phyloP scores from a whole-genome alignment of 331 rosid species.

The Acacia concinna region DNA sequence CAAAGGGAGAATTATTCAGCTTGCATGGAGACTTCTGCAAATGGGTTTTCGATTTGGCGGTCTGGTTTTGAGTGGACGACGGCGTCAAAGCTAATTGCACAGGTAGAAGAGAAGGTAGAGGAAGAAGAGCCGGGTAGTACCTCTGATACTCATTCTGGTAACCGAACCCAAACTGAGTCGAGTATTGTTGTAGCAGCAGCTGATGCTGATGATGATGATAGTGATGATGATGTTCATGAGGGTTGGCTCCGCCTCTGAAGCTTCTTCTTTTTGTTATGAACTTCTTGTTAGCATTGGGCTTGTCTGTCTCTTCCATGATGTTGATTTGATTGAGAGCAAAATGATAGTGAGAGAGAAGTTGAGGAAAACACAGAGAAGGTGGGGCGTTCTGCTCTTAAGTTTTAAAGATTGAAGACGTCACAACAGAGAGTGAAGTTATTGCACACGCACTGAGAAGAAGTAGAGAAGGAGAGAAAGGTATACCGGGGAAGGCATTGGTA shows the following conservation, averaged over 20 bases:
- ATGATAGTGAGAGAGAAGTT: conserved; percentile 31
- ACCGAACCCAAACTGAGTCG: conserved; percentile 58
- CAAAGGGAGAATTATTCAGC: conserved; percentile 52
- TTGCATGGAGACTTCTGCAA: conserved; percentile 72
- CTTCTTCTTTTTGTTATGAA: conserved; percentile 51
- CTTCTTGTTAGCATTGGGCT: conserved; percentile 64
- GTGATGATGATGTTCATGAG: conserved; percentile 48
- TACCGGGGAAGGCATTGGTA: not conserved
- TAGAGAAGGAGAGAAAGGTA: not conserved
- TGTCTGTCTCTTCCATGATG: conserved; percentile 74
- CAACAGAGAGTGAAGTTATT: conserved; percentile 49
- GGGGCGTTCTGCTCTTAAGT: conserved; percentile 25
- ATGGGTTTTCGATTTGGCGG: conserved; percentile 59
- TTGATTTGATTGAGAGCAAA: conserved; percentile 42
- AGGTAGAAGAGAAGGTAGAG: conserved; percentile 78
- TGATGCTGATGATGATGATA: conserved; percentile 44
- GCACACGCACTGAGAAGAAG: conserved; percentile 26
- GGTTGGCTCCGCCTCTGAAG: conserved; percentile 43
- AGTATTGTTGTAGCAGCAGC: conserved; percentile 59
- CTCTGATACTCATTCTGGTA: conserved; percentile 66
- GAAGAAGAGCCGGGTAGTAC: conserved; percentile 82
- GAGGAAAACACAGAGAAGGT: conserved; percentile 16
- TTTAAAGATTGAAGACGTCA: conserved; percentile 30
- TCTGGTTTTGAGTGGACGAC: conserved; percentile 58
- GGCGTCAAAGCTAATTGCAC: conserved; percentile 72